These are phyloP conservation scores for Candolleomyces aberdarensis DNA, from an alignment of 768 basidiomycete genomes.

Conservation along the genomic window DNA sequence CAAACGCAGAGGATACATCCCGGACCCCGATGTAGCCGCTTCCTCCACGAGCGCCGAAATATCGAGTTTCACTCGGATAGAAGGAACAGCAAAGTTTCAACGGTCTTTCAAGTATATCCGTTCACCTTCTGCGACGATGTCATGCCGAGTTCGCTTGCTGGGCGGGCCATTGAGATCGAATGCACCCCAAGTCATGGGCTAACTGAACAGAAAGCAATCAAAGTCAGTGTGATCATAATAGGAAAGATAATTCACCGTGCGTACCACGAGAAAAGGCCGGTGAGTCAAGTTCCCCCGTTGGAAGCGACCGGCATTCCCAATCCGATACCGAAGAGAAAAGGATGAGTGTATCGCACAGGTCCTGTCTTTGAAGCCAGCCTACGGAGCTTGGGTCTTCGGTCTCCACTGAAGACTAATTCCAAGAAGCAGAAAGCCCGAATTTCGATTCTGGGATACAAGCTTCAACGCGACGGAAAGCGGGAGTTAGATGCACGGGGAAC, in stretches of 20 bases:
- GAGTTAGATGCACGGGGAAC: background rate
- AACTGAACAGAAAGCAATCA: background rate
- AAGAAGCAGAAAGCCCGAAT: background rate
- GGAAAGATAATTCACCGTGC: background rate
- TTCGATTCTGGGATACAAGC: background rate
- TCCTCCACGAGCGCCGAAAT: no score
- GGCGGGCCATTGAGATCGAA: background rate
- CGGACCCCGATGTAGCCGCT: no score
- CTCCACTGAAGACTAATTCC: background rate
- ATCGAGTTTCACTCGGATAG: no score
- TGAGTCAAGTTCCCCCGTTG: background rate
- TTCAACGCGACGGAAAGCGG: background rate
- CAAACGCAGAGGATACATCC: no score
- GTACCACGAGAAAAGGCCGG: background rate
- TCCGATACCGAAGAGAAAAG: background rate
- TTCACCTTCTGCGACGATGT: background rate
- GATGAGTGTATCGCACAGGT: constrained; percentile 8
- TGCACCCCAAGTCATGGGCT: background rate
- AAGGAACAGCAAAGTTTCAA: no score
- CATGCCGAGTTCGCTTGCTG: background rate
- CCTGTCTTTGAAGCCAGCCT: constrained; percentile 1
- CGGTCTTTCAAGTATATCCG: background rate
- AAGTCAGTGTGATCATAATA: background rate
- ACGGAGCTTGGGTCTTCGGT: background rate
- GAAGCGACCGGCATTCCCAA: background rate